Conservation (phyloP, 2,329 filamentous ascomycete species). For the Pestalotiopsis fici region DNA sequence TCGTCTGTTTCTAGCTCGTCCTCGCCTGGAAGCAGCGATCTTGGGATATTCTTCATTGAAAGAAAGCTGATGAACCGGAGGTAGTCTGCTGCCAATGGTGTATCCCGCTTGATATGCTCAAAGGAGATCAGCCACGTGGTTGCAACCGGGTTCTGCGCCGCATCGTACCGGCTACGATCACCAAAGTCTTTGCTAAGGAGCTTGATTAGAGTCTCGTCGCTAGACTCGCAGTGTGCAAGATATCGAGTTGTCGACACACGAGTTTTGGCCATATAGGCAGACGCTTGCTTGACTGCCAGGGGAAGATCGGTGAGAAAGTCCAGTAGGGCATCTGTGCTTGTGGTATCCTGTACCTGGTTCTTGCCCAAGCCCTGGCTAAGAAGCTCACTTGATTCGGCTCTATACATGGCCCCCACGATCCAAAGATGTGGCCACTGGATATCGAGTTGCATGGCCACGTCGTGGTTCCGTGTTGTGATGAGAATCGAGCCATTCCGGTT, state of each 20-base stretch:
- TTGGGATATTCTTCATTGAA: constrained; percentile 33
- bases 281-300: constrained; percentile 11
- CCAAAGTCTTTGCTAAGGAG: constrained; percentile 1
- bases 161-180: neutral
- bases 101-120: constrained; percentile 26
- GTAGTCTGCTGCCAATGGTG: constrained; percentile 30
- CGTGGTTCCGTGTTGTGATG: too few relatives aligned
- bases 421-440: too few relatives aligned
- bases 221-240: neutral
- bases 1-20: constrained; percentile 18
- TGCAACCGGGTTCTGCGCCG: constrained; percentile 29
- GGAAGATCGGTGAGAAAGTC: neutral
- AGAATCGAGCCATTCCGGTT: too few relatives aligned
- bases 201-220: neutral
- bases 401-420: constrained; percentile 2
- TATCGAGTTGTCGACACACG: neutral
- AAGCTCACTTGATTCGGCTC: neutral
- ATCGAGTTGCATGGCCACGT: too few relatives aligned
- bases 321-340: neutral
- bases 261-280: neutral
- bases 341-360: too few relatives aligned
- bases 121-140: constrained; percentile 39
- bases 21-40: constrained; percentile 22
- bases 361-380: too few relatives aligned
- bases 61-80: constrained; percentile 37